phyloP scores from a whole-genome alignment of 805 yeast genomes.

The Yueomyces sp. region DNA sequence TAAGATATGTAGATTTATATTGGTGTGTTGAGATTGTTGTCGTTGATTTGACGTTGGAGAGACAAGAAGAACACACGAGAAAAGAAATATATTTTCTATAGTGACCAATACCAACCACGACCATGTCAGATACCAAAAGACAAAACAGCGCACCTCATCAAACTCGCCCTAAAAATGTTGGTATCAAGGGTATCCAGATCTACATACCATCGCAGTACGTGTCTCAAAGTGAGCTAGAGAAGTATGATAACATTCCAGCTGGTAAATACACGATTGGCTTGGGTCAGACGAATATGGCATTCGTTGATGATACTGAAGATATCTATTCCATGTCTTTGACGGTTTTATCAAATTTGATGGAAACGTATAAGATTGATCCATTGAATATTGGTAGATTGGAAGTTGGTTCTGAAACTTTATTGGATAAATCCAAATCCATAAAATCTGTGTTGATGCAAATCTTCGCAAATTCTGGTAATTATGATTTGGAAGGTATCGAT shows the following conservation, averaged over 20 bases:
- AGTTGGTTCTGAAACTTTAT: constrained; percentile 94
- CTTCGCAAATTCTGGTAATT: constrained; percentile 54
- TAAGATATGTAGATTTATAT: too few relatives aligned
- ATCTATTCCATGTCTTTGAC: constrained; percentile 90
- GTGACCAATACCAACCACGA: too few relatives aligned
- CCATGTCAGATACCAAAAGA: constrained; percentile 19
- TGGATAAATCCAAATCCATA: constrained; percentile 94
- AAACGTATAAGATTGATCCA: constrained; percentile 74
- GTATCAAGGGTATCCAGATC: constrained; percentile 92
- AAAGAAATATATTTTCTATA: too few relatives aligned
- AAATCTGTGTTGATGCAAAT: constrained; percentile 93
- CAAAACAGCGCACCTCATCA: constrained; percentile 14
- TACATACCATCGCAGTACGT: constrained; percentile 81
- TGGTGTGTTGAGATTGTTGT: too few relatives aligned
- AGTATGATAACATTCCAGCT: constrained; percentile 68
- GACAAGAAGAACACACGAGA: too few relatives aligned
- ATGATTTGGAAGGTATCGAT: constrained; percentile 91
- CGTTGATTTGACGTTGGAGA: too few relatives aligned
- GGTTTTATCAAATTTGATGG: constrained; percentile 62
- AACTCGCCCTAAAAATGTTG: constrained; percentile 64
- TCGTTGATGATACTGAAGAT: constrained; percentile 95
- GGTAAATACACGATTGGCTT: constrained; percentile 98
- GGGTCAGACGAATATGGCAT: constrained; percentile 97
- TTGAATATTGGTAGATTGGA: constrained; percentile 82
- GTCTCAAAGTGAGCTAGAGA: constrained; percentile 78